Evolutionary conservation across 2,329 filamentous ascomycete species (phyloP), one percentile per base, ranked within the genome.

Genomic region (Berkeleyomyces basicola): DNA sequence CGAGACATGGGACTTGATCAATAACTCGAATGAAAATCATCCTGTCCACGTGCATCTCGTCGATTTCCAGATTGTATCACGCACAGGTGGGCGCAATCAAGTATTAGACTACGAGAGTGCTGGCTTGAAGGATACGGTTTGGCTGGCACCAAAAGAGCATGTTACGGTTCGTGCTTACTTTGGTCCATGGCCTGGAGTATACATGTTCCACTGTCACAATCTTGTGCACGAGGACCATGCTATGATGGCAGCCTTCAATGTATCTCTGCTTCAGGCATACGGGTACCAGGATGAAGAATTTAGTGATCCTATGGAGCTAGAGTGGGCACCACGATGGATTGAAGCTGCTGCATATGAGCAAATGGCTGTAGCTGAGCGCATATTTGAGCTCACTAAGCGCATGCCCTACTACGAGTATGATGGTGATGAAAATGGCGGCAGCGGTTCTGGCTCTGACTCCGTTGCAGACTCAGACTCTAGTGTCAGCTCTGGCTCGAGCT

Each of bases 11-110:
- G 72, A 76, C 68, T 70, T 80, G 4, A 72, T 74, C 64, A 82
- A 83, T 68, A 72, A 70, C 36, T 74, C 73, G 11, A 76, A 75
- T 36, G 79, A 78, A 69, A 74, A 76, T 1, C 80, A 83, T 66
- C 80, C 79, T 0, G 71, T 78, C 40, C 81, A 84, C 69, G 76
- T 83, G 58, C 82, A 84, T 67, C 73, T 83, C 1, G 76, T 84
- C 58, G 80, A 83, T 67, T 79, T 84, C 70, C 76, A 78, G 62
- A 72, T 84, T 43, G 67, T 82, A 31, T 73, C 71, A 6, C 77
- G 81, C 16, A 74, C 68, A 0, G 77, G 77, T 3, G 75, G 75
- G 7, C 72, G 74, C 2, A 68, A 67, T 10, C 63, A 63, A 7
- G 75, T 82, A 3, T 67, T 74, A 65, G 74, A 78, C 0, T 83